Percentiles rank a stretch among this genome's conserved stretches.
Evolutionary conservation across 495 filamentous ascomycete species (phyloP).

Genomic region (Hyaloscypha bicolor): DNA sequence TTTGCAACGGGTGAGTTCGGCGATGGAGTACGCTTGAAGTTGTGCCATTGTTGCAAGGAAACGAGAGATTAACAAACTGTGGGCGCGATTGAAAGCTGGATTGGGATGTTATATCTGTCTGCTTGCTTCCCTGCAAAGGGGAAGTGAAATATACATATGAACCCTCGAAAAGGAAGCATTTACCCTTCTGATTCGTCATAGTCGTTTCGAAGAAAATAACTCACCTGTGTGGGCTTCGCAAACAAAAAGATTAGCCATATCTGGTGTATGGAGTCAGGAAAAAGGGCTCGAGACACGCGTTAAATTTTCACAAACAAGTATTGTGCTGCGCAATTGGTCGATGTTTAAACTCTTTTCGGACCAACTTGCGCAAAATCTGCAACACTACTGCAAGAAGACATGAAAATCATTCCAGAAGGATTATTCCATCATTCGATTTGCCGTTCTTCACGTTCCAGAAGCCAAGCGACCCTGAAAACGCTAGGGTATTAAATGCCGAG

Average conservation of each 20-base stretch:
- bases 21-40: not conserved
- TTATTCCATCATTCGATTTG: not conserved
- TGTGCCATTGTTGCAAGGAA: not conserved
- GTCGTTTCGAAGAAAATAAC: not conserved
- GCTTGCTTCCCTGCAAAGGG: no score
- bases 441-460: not conserved
- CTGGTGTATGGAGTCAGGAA: not conserved
- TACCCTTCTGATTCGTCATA: not conserved
- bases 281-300: not conserved
- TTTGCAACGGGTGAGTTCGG: not conserved
- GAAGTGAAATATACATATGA: not conserved
- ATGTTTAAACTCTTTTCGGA: not conserved
- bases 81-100: not conserved
- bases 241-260: not conserved
- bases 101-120: no score
- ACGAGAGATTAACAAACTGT: no score
- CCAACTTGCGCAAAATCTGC: not conserved
- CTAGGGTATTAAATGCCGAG: not conserved
- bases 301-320: not conserved
- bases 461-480: not conserved
- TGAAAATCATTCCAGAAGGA: not conserved
- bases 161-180: not conserved
- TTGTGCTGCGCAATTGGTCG: not conserved
- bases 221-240: not conserved
- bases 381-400: not conserved